Evolutionary conservation across 2,329 filamentous ascomycete species (phyloP), one percentile per base, ranked within the genome.

Genomic region (Phoma sp.): DNA sequence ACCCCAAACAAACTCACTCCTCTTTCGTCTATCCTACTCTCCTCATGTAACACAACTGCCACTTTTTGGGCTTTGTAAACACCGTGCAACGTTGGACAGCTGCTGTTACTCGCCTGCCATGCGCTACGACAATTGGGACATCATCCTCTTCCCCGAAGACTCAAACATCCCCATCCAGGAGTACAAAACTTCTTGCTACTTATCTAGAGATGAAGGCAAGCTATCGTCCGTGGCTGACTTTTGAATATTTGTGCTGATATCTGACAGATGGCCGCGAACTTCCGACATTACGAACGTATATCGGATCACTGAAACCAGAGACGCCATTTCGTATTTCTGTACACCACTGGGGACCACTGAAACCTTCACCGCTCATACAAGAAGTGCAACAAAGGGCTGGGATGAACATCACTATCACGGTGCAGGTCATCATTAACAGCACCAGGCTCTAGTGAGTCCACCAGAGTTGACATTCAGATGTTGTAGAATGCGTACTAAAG

Each of bases 41-140:
- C 34, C 18, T 30, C 34, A 36, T 29, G 45, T 42, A 51, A 51
- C 42, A 51, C 50, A 36, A 43, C 58, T 40, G 32, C 64, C 59
- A 49, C 39, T 54, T 60, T 56, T 57, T 60, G 56, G 57, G 53
- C 51, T 53, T 53, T 61, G 60, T 56, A 57, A 29, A 28, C 23
- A 42, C 37, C 15, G 15, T 47, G 30, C 49, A 45, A 34, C 49
- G 57, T 48, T 53, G 38, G 45, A 51, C 57, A 47, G 42, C 47
- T 53, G 40, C 55, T 58, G 48, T 59, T 54, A 47, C 37, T 57
- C 53, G 53, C 57, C 65, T 74, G 81, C 65, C 58, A 96, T 96
- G 92, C 87, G 91, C 54, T 96, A 89, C 80, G 84, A 91, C 64
- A 87, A 91, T 67, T 96, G 91, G 92, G 92, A 96, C 67, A 84